A percentile compares a stretch with the other conserved stretches of the same genome.
phyloP scores from a whole-genome alignment of 139 green algal genomes.

The Chlorella sp. region DNA sequence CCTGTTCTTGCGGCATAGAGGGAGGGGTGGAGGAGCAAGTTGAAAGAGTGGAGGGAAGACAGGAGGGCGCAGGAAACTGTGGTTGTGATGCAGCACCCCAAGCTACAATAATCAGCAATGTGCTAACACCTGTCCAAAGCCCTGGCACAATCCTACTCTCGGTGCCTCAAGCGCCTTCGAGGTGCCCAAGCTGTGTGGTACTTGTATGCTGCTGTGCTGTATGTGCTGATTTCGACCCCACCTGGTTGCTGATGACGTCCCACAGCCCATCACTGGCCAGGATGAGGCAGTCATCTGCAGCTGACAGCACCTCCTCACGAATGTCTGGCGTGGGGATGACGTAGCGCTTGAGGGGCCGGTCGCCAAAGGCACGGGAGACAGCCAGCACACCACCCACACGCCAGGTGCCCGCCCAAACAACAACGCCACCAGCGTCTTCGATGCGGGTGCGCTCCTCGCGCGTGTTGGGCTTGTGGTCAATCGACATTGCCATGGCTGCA shows the following conservation, averaged over 20 bases:
- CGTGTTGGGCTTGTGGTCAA: conserved; percentile 95
- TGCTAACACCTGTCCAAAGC: too few species aligned
- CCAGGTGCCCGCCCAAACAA: conserved; percentile 95
- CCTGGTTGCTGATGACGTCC: conserved; percentile 85
- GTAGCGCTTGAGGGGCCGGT: conserved; percentile 85
- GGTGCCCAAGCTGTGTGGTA: too few species aligned
- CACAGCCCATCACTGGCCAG: conserved; percentile 90
- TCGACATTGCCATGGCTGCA: conserved; percentile 51
- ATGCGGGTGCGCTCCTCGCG: conserved; percentile 85
- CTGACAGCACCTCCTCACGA: conserved; percentile 57
- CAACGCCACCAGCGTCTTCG: conserved; percentile 81
- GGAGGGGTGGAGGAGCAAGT: too few species aligned
- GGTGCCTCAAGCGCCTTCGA: too few species aligned
- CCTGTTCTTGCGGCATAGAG: too few species aligned
- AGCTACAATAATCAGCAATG: too few species aligned
- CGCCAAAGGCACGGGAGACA: conserved; percentile 91
- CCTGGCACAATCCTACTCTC: too few species aligned
- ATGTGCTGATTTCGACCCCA: too few species aligned
- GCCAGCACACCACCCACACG: conserved; percentile 92
- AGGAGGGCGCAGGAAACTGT: too few species aligned
- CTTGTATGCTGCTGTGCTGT: too few species aligned
- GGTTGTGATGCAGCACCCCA: too few species aligned
- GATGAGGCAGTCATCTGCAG: conserved; percentile 69
- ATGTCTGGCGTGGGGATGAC: conserved; percentile 81
- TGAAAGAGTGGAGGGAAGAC: too few species aligned